Base-by-base conservation (phyloP, 495 filamentous ascomycete genomes). In the Jackrogersella multiformis region DNA sequence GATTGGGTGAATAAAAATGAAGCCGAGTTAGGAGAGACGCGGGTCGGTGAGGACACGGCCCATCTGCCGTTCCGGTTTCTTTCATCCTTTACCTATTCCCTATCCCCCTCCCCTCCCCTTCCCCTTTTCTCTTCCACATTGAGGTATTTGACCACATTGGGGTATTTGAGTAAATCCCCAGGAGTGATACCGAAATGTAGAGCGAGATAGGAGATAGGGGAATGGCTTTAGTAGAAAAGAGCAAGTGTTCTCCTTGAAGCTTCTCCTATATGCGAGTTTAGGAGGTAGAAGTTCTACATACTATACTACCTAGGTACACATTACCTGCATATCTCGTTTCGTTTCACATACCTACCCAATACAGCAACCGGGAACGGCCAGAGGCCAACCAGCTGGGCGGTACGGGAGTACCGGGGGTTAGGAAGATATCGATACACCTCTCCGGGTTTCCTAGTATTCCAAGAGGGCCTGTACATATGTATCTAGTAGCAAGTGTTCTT, bases 21-120 rank as follows among this genome's bases (percentile, higher is more conserved):
- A 62, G 56, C 68, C 68, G 68, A 67, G 53, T 41, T 66, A n/a
- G 35, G 57, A 45, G 56, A 58, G 32, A 54, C 13, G 52, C 61
- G 56, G n/a, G 62, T 70, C 62, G 62, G 67, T 48, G 44, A 66
- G 48, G 38, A 51, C 49, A 52, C 59, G 49, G 58, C 26, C 48
- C 45, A 67, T 70, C 56, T 70, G 63, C 63, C 57, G 63, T 54
- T 52, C 63, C 68, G 57, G 53, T 44, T 61, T 56, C 21, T 44
- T 24, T 46, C 38, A 46, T 10, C 35, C 21, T 52, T 21, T 62
- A 12, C 35, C 56, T 51, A 35, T 52, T n/a, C 35, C 56, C 44
- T 28, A 51, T 21, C 44, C 42, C 34, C 20, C 15, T 39, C 42
- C 34, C 20, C n/a, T 26, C 56, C 38, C 34, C 51, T 16, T 39